Evolutionary conservation across 2,329 filamentous ascomycete species (phyloP).

Genomic region (Talaromyces verruculosus): DNA sequence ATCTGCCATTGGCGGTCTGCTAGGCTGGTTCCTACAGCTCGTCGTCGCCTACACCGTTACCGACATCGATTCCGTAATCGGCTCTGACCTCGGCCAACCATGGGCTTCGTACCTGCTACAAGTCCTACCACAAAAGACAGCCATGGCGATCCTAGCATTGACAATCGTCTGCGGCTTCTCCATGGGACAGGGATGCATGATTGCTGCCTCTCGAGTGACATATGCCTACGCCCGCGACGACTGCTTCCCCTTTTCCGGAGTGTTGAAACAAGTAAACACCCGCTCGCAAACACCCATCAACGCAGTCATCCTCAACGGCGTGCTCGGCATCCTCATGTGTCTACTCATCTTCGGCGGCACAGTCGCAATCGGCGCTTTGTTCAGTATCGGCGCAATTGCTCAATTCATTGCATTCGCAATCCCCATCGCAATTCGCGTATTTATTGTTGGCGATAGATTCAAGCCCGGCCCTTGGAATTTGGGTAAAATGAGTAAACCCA

Average conservation of each 20-base stretch:
- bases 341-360: slow-evolving; percentile 65
- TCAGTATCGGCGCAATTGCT: slow-evolving; percentile 68
- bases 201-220: slow-evolving; percentile 65
- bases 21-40: slow-evolving; percentile 73
- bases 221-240: slow-evolving; percentile 73
- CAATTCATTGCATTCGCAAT: slow-evolving; percentile 58
- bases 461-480: slow-evolving; percentile 68
- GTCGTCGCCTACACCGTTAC: slow-evolving; percentile 71
- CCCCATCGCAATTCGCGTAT: slow-evolving; percentile 46
- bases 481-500: slow-evolving; percentile 58
- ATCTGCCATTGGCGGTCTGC: slow-evolving; percentile 62
- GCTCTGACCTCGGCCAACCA: slow-evolving; percentile 65
- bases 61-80: slow-evolving; percentile 59
- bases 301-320: slow-evolving; percentile 66
- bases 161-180: slow-evolving; percentile 69
- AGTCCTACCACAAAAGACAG: slow-evolving; percentile 60
- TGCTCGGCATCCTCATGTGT: slow-evolving; percentile 59
- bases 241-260: slow-evolving; percentile 62
- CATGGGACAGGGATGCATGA: slow-evolving; percentile 73
- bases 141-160: slow-evolving; percentile 62
- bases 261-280: slow-evolving; percentile 61
- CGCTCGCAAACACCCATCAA: slow-evolving; percentile 67
- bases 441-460: slow-evolving; percentile 61
- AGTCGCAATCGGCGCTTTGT: slow-evolving; percentile 65
- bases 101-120: slow-evolving; percentile 70